phyloP scores from a whole-genome alignment of 2,329 filamentous ascomycete genomes.

The Ilyonectria destructans region DNA sequence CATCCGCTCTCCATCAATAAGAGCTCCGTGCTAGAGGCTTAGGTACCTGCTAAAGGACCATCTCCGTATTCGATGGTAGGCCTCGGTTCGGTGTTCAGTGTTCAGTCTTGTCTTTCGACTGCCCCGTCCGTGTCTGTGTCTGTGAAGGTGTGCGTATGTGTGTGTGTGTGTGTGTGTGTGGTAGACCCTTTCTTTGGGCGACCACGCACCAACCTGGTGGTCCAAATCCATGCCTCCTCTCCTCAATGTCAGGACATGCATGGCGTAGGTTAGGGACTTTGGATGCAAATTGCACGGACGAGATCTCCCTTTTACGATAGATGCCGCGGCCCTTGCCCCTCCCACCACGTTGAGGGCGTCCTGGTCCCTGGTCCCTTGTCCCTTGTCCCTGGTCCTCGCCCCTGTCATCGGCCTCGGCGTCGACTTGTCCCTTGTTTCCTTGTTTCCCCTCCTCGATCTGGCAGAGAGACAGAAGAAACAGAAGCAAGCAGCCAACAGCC shows the following conservation, averaged over 20 bases:
- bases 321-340: slow-evolving; percentile 1
- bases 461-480: slow-evolving; percentile 1
- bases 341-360: background rate
- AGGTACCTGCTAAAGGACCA: background rate
- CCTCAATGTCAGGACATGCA: background rate
- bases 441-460: slow-evolving; percentile 1
- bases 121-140: slow-evolving; percentile 1
- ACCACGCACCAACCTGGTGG: background rate
- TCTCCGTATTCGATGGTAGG: background rate
- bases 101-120: background rate
- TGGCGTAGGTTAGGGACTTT: background rate
- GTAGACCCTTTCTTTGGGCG: slow-evolving; percentile 2
- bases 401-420: background rate
- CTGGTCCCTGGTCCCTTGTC: slow-evolving; percentile 6
- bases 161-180: background rate
- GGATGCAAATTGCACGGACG: background rate
- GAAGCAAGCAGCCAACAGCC: background rate
- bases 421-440: background rate
- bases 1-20: background rate
- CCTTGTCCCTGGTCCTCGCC: background rate
- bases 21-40: background rate
- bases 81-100: background rate
- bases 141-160: slow-evolving; percentile 1
- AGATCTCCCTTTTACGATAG: background rate
- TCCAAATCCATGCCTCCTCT: background rate